Base-by-base conservation (phyloP, 2,329 filamentous ascomycete species). In the Penicillium sclerotigenum region DNA sequence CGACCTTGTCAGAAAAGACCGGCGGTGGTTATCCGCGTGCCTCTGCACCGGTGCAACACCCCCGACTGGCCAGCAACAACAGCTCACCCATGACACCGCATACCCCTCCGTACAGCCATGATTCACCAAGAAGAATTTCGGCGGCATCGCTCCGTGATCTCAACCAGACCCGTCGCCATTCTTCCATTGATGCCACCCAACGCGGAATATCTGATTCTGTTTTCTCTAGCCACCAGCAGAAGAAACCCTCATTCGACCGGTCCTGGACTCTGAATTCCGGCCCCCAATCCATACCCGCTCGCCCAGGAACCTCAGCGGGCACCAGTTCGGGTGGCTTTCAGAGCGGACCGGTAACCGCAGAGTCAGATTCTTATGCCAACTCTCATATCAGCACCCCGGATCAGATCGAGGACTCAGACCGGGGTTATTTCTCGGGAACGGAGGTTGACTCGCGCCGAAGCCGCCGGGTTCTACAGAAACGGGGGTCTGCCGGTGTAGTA, bases 361-460 rank as follows among this genome's bases (percentile, higher is more conserved):
- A 68, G 47, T 65, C 68, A 20, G 69, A 74, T 54, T 69, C 72
- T 26, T 64, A 63, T 26, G 16, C 24, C 33, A 45, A 45, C 16
- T 55, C 47, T 16, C 46, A 45, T 43, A 66, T 68, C 31, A 65
- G 66, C 34, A 66, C 67, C 13, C 64, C 73, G 50, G 64, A 68
- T 57, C 58, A 69, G 59, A 68, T 75, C 43, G 73, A 75, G 54
- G 89, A 95, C 58, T 73, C 90, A 16, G 94, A 97, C 67, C 84
- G 91, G 34, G 93, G 92, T 24, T 97, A 97, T 73, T 96, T 97
- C 69, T 97, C 93, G 8, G 91, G 92, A 3, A 89, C 88, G 16
- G 93, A 97, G 67, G 80, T 86, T 11, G 91, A 97, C 60, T 83
- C 83, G 41, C 85, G 88, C 56, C 86, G 84, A 65, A 75, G 71